Base-by-base conservation (phyloP, 495 filamentous ascomycete genomes). In the Aspergillus sclerotioniger region DNA sequence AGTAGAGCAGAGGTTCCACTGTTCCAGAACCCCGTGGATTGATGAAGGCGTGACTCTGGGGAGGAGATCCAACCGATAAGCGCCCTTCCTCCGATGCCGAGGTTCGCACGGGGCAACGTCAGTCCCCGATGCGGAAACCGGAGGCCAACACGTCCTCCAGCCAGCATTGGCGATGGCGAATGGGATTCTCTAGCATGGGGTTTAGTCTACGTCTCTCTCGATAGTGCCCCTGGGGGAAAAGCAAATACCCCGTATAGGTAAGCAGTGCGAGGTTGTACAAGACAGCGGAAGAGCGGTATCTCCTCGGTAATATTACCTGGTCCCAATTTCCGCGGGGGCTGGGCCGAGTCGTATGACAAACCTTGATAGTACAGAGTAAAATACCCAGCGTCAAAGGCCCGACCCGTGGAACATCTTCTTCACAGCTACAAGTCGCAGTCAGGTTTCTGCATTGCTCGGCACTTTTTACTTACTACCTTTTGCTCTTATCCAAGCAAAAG, bases 21-120 rank as follows among this genome's bases (percentile, higher is more conserved):
- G 65, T 72, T 73, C 71, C 69, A 71, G 70, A 74, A 72, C 59
- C 58, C 46, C 55, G 59, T 61, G 53, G 63, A 67, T 65, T 57
- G 65, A 67, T 63, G 60, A 59, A 59, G 41, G 50, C 53, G 64
- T 60, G 60, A 68, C 56, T 68, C 71, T 67, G 66, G 66, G 67
- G 68, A 70, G 65, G 58, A 61, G 46, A 49, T 49, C 57, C 53
- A 56, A 47, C 59, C 25, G 65, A 64, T 65, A 66, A 70, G 71
- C 67, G 63, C 63, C 63, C 61, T 53, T 64, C 66, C 63, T 62
- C 71, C 69, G 73, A 65, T 67, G 71, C 75, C 75, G 75, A 78
- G 75, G 75, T 71, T 69, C 60, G 62, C 61, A 43, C 20, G 44
- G 15, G 47, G 48, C 31, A 28, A 63, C 62, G 61, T 67, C 63